Percentiles rank a stretch among this genome's conserved stretches.
phyloP scores from a whole-genome alignment of 139 green algal genomes.

The Chlorella sp. region DNA sequence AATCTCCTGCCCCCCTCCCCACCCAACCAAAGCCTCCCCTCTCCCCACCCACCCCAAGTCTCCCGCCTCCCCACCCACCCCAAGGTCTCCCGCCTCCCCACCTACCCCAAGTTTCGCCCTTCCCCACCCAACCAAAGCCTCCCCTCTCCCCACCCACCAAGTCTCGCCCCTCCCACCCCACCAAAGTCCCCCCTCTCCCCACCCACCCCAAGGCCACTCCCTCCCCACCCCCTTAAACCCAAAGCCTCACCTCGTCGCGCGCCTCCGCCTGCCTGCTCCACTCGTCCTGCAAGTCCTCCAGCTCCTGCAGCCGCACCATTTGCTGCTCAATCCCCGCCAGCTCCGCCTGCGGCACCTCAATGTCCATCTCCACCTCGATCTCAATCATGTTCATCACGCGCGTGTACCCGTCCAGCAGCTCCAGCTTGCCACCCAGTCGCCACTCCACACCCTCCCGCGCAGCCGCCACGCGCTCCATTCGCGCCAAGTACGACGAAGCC shows the following conservation, averaged over 20 bases:
- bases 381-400: conserved; percentile 77
- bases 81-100: neutral
- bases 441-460: no score
- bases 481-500: conserved; percentile 57
- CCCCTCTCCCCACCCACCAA: no score
- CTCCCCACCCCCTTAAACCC: neutral
- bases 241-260: conserved; percentile 66
- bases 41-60: no score
- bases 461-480: conserved; percentile 53
- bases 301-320: conserved; percentile 65
- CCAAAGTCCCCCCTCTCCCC: no score
- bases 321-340: conserved; percentile 68
- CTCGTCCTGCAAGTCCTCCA: conserved; percentile 73
- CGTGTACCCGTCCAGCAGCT: conserved; percentile 74
- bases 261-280: conserved; percentile 67
- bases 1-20: no score
- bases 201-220: neutral
- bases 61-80: no score
- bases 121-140: no score
- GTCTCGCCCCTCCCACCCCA: no score
- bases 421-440: no score
- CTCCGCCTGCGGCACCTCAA: conserved; percentile 53
- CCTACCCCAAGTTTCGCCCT: no score
- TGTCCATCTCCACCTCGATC: conserved; percentile 88
- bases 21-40: no score